A percentile compares a stretch with the other conserved stretches of the same genome.
phyloP scores from a whole-genome alignment of 805 yeast genomes.

The Kluyveromyces siamensis region DNA sequence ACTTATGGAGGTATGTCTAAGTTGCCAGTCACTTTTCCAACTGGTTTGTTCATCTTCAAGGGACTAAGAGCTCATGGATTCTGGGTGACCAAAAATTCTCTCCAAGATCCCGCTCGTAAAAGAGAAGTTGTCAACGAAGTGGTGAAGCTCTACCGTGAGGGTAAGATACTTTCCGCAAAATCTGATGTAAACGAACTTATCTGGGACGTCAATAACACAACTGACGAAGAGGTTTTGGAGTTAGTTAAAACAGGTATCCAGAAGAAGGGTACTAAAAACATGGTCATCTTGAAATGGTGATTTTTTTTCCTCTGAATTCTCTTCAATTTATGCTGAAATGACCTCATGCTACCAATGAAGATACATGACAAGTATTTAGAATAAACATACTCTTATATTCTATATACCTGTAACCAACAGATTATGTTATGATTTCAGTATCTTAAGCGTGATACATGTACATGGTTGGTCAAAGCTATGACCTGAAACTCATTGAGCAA shows the following conservation, averaged over 20 bases:
- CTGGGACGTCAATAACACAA: conserved; percentile 20
- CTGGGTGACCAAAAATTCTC: conserved; percentile 76
- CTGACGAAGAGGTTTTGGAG: conserved; percentile 35
- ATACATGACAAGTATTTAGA: neutral
- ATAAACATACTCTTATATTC: too few relatives aligned
- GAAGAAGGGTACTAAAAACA: conserved; percentile 26
- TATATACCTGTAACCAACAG: too few relatives aligned
- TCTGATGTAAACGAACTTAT: conserved; percentile 32
- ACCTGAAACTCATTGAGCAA: too few relatives aligned
- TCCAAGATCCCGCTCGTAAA: conserved; percentile 51
- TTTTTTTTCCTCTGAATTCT: neutral
- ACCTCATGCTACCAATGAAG: neutral
- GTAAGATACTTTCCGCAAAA: conserved; percentile 45
- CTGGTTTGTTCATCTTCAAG: conserved; percentile 83
- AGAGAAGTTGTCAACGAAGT: conserved; percentile 45
- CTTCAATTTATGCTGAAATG: conserved; percentile 1
- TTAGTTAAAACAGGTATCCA: conserved; percentile 37
- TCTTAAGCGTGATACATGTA: too few relatives aligned
- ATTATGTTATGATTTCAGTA: neutral
- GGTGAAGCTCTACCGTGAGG: conserved; percentile 47
- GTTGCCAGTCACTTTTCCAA: conserved; percentile 89
- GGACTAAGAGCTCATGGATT: conserved; percentile 79
- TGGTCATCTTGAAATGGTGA: conserved; percentile 25
- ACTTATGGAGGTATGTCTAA: conserved; percentile 98
- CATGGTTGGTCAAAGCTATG: too few relatives aligned